Evolutionary conservation across 768 basidiomycete genomes (phyloP), one percentile per base, ranked within the genome.

Genomic region (Fistulinella prunicolor): DNA sequence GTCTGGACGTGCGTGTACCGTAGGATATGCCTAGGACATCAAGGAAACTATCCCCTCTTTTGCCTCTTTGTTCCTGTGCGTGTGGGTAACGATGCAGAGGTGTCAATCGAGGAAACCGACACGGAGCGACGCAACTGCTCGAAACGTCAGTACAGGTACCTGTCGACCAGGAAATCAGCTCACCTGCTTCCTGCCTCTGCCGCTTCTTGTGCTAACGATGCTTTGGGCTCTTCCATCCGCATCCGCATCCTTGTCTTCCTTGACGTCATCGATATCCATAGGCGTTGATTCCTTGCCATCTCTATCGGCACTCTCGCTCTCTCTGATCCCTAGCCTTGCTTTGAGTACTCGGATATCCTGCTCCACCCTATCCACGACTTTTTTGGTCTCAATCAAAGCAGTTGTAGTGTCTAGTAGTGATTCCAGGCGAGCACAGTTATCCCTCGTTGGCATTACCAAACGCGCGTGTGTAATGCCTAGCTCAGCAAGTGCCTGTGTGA

Each of bases 361-460:
- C 17, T 95, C 92, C 4, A 86, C 78, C 62, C 85, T 81, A 64
- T 98, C 95, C 34, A 90, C 80, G 12, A 82, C 72, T 57, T 89
- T 85, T 75, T 97, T 98, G 55, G 83, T 85, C 59, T 97, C 91
- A n/a, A 95, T 77, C 59, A 97, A 68, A 12, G 79, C 74, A 4
- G 77, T 77, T 1, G 89, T 80, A 3, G 86, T 82, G 5, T 85
- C 83, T 38, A 94, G 60, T 14, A 98, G 67, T 13, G 74, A 72
- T 52, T 96, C 93, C 17, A 94, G 73, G 56, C 79, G 80, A 44
- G 78, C 73, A 44, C 85, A 75, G 54, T 93, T 96, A 21, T 84
- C 83, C 32, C 83, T 77, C 3, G 96, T 97, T 16, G 96, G 96
- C 93, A 98, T 97, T 51, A 95, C 89, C 42, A 99, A 77, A 10